Evolutionary conservation across 1,139 yeast species (phyloP).

Genomic region (Diutina mesorugosa): DNA sequence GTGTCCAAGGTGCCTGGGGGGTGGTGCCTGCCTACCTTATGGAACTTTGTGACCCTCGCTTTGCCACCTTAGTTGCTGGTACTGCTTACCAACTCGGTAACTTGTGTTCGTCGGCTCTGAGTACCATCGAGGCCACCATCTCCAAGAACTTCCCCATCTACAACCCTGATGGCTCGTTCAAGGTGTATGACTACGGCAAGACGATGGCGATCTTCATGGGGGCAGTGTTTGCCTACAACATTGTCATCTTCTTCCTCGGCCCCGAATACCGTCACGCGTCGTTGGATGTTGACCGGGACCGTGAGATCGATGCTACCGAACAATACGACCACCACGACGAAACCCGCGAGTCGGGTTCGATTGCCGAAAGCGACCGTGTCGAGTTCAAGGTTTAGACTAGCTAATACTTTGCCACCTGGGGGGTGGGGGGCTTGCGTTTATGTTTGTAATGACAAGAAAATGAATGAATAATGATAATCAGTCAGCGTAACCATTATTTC

Average conservation of each 20-base stretch:
- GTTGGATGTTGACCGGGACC: conserved; percentile 10
- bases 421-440: background rate
- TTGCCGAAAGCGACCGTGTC: background rate
- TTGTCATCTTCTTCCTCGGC: conserved; percentile 50
- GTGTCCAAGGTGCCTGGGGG: conserved; percentile 87
- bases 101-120: conserved; percentile 69
- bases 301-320: conserved; percentile 5
- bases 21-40: conserved; percentile 68
- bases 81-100: conserved; percentile 76
- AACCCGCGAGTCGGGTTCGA: background rate
- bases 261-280: conserved; percentile 51
- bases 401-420: background rate
- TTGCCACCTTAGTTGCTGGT: conserved; percentile 63
- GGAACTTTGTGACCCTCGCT: conserved; percentile 68
- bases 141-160: conserved; percentile 52
- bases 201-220: conserved; percentile 82
- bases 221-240: conserved; percentile 54
- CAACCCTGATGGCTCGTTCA: background rate
- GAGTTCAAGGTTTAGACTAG: background rate
- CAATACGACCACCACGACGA: background rate
- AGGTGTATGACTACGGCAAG: conserved; percentile 17
- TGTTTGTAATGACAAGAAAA: background rate
- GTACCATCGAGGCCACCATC: conserved; percentile 69
- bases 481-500: too few species aligned
- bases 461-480: too few species aligned